Evolutionary conservation across 805 yeast genomes (phyloP).

Genomic region (Candida arabinofermentans): DNA sequence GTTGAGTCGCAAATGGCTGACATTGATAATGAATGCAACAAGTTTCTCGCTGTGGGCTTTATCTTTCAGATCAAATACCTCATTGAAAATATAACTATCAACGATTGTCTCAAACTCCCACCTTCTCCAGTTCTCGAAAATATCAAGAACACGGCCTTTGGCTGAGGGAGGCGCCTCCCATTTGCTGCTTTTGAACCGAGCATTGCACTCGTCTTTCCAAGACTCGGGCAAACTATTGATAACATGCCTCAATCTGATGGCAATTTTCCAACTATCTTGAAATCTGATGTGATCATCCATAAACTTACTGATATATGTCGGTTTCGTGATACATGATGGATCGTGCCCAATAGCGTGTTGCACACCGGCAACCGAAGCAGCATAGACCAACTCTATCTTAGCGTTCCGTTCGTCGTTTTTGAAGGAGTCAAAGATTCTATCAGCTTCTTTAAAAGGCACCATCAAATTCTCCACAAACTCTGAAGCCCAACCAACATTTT

Average conservation of each 20-base stretch:
- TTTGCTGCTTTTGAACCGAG: conserved; percentile 25
- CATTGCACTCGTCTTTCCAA: conserved; percentile 40
- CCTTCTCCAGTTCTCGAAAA: conserved; percentile 78
- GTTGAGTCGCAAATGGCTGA: conserved; percentile 16
- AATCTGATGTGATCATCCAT: conserved; percentile 71
- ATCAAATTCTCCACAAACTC: conserved; percentile 7
- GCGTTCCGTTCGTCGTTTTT: conserved; percentile 16
- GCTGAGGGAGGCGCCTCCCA: conserved; percentile 53
- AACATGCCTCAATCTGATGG: conserved; percentile 76
- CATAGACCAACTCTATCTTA: conserved; percentile 38
- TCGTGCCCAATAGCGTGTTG: conserved; percentile 62
- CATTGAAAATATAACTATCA: conserved; percentile 50
- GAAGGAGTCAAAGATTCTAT: conserved; percentile 4
- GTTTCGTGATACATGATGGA: conserved; percentile 86
- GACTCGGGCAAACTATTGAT: conserved; percentile 50
- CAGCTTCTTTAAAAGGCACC: conserved; percentile 10
- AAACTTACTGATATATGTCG: conserved; percentile 75
- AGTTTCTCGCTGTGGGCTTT: neutral
- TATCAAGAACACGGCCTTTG: conserved; percentile 46
- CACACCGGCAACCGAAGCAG: conserved; percentile 36
- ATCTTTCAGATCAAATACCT: conserved; percentile 39
- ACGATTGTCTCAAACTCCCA: conserved; percentile 79
- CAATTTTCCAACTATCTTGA: conserved; percentile 82
- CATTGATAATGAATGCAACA: conserved; percentile 5
- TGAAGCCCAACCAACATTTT: conserved; percentile 17